phyloP scores from a whole-genome alignment of 2,329 filamentous ascomycete genomes.

The Celoporthe dispersa region DNA sequence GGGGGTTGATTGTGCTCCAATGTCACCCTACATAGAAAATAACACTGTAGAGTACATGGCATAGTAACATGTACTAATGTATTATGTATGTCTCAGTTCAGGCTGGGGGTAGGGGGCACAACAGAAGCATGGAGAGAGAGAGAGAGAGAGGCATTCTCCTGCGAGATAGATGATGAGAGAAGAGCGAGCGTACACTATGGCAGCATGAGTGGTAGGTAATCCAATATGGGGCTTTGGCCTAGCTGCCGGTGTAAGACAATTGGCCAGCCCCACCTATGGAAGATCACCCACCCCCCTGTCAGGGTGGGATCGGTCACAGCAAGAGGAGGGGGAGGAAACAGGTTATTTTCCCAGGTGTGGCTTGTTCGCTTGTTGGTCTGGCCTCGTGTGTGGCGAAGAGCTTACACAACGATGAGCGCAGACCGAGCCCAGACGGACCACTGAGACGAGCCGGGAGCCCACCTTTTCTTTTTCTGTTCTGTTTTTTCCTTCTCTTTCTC shows the following conservation, averaged over 20 bases:
- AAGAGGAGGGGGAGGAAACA: conserved; percentile 27
- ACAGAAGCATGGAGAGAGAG: not conserved
- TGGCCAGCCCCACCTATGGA: conserved; percentile 18
- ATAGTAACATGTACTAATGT: not conserved
- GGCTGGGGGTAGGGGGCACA: not conserved
- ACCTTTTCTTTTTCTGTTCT: not conserved
- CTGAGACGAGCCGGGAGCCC: not conserved
- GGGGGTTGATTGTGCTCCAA: not conserved
- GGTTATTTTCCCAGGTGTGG: conserved; percentile 32
- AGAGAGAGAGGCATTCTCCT: not conserved
- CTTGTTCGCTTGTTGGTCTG: conserved; percentile 31
- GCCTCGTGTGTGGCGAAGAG: conserved; percentile 28
- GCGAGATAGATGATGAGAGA: not conserved
- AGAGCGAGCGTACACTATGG: not conserved
- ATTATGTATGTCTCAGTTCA: not conserved
- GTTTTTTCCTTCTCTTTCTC: too few relatives aligned
- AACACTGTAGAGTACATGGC: not conserved
- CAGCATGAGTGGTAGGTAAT: too few relatives aligned
- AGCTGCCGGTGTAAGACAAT: conserved; percentile 28
- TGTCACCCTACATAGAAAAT: not conserved
- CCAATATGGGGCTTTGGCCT: conserved; percentile 1
- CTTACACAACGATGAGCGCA: conserved; percentile 27
- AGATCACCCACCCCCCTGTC: not conserved
- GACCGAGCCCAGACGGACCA: not conserved
- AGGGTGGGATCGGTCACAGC: conserved; percentile 24